phyloP scores from a whole-genome alignment of 129 eudicot genomes.

The Oenanthe sinensis region DNA sequence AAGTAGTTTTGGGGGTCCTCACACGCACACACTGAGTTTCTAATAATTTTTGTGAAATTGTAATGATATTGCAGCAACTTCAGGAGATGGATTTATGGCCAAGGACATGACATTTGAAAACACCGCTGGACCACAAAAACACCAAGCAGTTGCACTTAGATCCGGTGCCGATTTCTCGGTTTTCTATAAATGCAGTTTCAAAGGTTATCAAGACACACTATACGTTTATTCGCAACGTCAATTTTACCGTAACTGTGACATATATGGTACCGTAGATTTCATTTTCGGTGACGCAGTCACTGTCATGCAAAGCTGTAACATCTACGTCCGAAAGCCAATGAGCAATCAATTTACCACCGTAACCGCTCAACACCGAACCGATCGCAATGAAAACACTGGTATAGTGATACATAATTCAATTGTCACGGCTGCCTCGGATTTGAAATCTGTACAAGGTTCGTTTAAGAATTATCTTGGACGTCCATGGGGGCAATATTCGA shows the following conservation, averaged over 20 bases:
- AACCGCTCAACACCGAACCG: conserved; percentile 52
- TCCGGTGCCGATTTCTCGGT: conserved; percentile 51
- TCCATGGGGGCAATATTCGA: conserved; percentile 59
- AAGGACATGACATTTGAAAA: conserved; percentile 53
- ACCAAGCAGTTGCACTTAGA: conserved; percentile 70
- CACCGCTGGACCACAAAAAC: conserved; percentile 64
- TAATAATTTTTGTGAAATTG: background rate
- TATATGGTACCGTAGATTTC: conserved; percentile 60
- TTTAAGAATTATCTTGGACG: conserved; percentile 42
- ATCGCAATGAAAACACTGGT: conserved; percentile 55
- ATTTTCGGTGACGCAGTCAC: conserved; percentile 45
- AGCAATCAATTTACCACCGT: conserved; percentile 41
- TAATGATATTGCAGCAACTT: background rate
- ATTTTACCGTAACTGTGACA: conserved; percentile 50
- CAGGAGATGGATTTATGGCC: conserved; percentile 52
- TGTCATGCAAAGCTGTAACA: conserved; percentile 43
- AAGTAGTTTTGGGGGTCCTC: too few relatives aligned
- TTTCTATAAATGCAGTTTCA: conserved; percentile 46
- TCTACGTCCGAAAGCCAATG: conserved; percentile 39
- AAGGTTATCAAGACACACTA: conserved; percentile 63
- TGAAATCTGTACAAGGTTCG: conserved; percentile 21
- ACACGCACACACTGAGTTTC: too few relatives aligned
- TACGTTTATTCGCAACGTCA: conserved; percentile 51
- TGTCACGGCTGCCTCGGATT: conserved; percentile 27
- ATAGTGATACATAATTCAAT: conserved; percentile 45